Percentiles rank a stretch among this genome's conserved stretches.
Evolutionary conservation across 73 alveolate genomes (phyloP).

Genomic region (Uronychia binucleata): DNA sequence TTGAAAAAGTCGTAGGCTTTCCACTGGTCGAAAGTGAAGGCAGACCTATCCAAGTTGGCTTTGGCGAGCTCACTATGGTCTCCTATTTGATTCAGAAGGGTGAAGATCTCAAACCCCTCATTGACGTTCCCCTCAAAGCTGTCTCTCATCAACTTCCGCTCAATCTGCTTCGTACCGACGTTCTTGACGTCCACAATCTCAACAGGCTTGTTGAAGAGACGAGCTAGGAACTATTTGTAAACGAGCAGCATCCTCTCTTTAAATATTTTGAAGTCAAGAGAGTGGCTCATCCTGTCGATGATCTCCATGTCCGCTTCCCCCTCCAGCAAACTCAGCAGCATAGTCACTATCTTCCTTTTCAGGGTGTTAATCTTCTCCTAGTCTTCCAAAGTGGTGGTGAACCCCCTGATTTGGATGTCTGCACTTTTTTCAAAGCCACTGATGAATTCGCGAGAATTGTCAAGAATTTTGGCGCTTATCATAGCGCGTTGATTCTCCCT

Average conservation of each 20-base stretch:
- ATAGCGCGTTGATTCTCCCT: conserved; percentile 63
- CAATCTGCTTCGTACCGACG: background rate
- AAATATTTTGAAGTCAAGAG: conserved; percentile 24
- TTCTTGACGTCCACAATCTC: conserved; percentile 2
- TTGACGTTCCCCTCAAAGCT: conserved; percentile 21
- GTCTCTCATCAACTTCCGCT: conserved; percentile 3
- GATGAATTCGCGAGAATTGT: conserved; percentile 34
- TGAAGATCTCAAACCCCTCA: conserved; percentile 48
- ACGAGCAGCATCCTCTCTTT: conserved; percentile 30
- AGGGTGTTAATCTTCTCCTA: conserved; percentile 9
- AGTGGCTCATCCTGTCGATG: conserved; percentile 18
- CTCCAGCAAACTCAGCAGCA: conserved; percentile 31
- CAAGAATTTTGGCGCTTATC: conserved; percentile 56
- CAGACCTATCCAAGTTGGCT: conserved; percentile 3
- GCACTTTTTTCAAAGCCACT: conserved; percentile 3
- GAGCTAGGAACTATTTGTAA: conserved; percentile 7
- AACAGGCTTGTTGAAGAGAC: background rate
- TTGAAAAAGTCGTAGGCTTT: conserved; percentile 31
- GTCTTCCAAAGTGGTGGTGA: background rate
- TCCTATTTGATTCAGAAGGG: conserved; percentile 1
- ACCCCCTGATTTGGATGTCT: conserved; percentile 20
- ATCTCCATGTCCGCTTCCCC: conserved; percentile 31
- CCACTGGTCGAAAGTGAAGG: conserved; percentile 10
- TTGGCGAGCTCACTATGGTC: background rate
- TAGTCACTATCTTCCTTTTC: conserved; percentile 25